Conservation (phyloP, 805 yeast species). For the Hanseniaspora hatyaiensis region DNA sequence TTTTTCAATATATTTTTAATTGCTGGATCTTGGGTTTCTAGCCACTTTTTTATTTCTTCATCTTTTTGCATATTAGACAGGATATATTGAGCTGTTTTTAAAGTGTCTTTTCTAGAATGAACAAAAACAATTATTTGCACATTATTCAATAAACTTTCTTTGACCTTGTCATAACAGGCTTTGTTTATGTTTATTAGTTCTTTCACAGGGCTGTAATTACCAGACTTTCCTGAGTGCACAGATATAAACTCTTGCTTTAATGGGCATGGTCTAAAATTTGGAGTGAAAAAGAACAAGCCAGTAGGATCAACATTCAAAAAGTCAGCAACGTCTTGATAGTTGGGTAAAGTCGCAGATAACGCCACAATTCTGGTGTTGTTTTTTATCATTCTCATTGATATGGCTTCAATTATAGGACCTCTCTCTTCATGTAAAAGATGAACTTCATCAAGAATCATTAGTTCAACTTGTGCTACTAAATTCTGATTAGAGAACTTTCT, state of each 20-base stretch:
- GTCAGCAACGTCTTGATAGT: constrained; percentile 72
- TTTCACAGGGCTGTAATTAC: constrained; percentile 41
- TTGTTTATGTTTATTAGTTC: constrained; percentile 75
- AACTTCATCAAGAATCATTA: constrained; percentile 80
- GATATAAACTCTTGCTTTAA: constrained; percentile 80
- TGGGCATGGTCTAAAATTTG: constrained; percentile 85
- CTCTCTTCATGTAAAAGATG: constrained; percentile 87
- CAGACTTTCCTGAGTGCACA: constrained; percentile 37
- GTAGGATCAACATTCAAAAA: constrained; percentile 56
- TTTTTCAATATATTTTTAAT: constrained; percentile 49
- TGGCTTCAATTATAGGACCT: constrained; percentile 87
- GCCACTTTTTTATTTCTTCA: constrained; percentile 36
- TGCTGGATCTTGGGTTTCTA: constrained; percentile 43
- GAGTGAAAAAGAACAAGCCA: constrained; percentile 71
- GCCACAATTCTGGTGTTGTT: constrained; percentile 63
- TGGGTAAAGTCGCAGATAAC: constrained; percentile 85
- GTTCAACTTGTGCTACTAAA: constrained; percentile 50
- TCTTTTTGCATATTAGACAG: constrained; percentile 49
- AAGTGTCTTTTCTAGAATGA: constrained; percentile 87
- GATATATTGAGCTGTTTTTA: constrained; percentile 66
- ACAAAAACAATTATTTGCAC: constrained; percentile 83
- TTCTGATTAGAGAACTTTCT: constrained; percentile 63
- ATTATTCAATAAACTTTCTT: constrained; percentile 39
- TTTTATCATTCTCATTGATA: constrained; percentile 59
- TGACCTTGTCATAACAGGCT: constrained; percentile 71